Evolutionary conservation across 345 rosid genomes (phyloP), one percentile per base, ranked within the genome.

Genomic region (Schrenkiella parvula): DNA sequence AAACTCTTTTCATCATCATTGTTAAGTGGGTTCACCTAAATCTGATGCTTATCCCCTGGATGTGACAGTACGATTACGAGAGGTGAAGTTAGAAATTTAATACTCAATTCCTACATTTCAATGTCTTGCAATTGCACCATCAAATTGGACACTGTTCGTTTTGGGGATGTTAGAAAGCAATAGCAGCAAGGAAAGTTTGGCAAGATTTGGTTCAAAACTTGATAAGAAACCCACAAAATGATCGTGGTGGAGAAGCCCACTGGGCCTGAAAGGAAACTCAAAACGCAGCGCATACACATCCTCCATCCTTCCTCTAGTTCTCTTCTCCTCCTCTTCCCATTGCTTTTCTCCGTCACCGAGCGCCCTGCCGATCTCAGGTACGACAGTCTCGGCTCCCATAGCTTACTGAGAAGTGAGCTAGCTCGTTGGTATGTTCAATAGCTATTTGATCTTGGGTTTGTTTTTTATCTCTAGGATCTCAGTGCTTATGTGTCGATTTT

Each of bases 321-420:
- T 59, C 54, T 50, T 51, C 68, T 60, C 38, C 68, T 23, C 61
- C 64, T 29, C 26, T 29, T 61, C n/a, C n/a, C n/a, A n/a, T n/a
- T 6, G 62, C 62, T 26, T 19, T n/a, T 39, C 50, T 59, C 67
- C 59, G 57, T 70, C 68, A 18, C 68, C 28, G 47, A 44, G 66
- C 43, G 23, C 44, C 56, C 23, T 35, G 52, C 43, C 52, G 39
- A 62, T 51, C 43, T 21, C 13, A 71, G 61, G 75, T 61, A 61
- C 54, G 6, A 9, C 3, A 6, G 1, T 58, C 13, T 25, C 0
- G n/a, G 12, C n/a, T 12, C 0, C 8, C 38, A 3, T 12, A 35
- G 47, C 44, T 60, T 39, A 8, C 3, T 8, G 8, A 14, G 0
- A 28, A 68, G 29, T 42, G 6, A 29, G 6, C 9, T 3, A 28